phyloP scores from a whole-genome alignment of 331 rosid genomes.

The Ulmus americana region DNA sequence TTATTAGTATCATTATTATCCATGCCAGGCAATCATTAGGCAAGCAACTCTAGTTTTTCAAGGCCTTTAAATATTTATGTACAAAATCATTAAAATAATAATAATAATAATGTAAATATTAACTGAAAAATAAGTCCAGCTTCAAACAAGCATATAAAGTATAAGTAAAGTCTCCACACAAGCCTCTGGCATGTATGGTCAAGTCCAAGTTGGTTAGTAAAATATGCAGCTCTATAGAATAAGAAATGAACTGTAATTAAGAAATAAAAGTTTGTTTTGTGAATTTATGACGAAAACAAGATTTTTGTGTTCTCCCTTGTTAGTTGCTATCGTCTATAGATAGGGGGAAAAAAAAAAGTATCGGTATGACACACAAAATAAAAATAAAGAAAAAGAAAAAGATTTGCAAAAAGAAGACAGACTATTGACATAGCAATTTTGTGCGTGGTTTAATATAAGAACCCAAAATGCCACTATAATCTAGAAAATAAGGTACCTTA shows the following conservation, averaged over 20 bases:
- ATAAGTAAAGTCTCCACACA: not conserved
- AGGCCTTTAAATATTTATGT: not conserved
- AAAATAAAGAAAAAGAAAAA: too few species aligned
- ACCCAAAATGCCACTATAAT: slow-evolving; percentile 10
- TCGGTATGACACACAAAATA: too few species aligned
- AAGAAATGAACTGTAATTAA: not conserved
- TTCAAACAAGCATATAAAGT: not conserved
- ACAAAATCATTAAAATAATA: not conserved
- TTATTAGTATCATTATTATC: slow-evolving; percentile 4
- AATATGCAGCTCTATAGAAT: not conserved
- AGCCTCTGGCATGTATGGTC: not conserved
- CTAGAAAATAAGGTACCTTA: slow-evolving; percentile 48
- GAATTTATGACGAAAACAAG: not conserved
- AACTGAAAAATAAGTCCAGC: not conserved
- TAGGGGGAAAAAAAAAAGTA: too few species aligned
- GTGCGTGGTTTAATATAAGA: not conserved
- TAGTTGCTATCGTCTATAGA: not conserved
- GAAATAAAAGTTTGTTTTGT: too few species aligned
- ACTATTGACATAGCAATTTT: not conserved
- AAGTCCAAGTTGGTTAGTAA: not conserved
- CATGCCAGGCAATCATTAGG: not conserved
- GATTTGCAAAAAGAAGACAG: not conserved
- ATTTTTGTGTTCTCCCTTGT: not conserved
- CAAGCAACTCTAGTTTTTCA: not conserved
- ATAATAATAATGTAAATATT: not conserved